These are phyloP conservation scores for Paspalum notatum DNA, from an alignment of 176 grass and related monocot genomes.

Conservation along the genomic window DNA sequence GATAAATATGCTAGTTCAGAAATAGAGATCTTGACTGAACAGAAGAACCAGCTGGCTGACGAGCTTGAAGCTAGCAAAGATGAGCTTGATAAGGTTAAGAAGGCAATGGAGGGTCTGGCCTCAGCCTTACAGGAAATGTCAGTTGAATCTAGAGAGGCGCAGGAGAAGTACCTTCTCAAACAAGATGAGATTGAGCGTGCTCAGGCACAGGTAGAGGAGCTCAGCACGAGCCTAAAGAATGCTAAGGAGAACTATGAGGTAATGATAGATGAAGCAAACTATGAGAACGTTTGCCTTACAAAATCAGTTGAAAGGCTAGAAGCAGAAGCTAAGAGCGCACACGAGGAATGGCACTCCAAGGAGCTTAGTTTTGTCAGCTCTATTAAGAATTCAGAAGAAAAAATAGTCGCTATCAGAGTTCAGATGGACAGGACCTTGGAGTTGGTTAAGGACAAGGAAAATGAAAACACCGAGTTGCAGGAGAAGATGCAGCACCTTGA, in stretches of 20 bases:
- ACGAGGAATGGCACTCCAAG: slow-evolving; percentile 70
- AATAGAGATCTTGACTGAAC: slow-evolving; percentile 51
- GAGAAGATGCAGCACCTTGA: slow-evolving; percentile 71
- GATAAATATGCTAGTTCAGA: slow-evolving; percentile 51
- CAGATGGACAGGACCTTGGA: slow-evolving; percentile 58
- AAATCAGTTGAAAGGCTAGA: slow-evolving; percentile 78
- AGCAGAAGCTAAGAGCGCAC: slow-evolving; percentile 50
- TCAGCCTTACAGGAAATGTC: slow-evolving; percentile 92
- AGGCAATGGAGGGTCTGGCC: slow-evolving; percentile 90
- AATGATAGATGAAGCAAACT: slow-evolving; percentile 85
- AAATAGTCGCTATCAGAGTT: slow-evolving; percentile 51
- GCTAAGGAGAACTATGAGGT: slow-evolving; percentile 83
- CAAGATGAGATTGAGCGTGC: slow-evolving; percentile 65
- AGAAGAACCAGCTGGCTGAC: slow-evolving; percentile 59
- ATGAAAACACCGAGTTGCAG: slow-evolving; percentile 52
- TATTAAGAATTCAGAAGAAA: slow-evolving; percentile 67
- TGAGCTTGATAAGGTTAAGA: slow-evolving; percentile 77
- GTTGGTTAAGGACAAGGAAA: slow-evolving; percentile 56
- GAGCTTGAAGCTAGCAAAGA: slow-evolving; percentile 64
- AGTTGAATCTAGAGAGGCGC: slow-evolving; percentile 64
- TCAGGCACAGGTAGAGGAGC: slow-evolving; percentile 73
- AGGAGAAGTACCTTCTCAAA: slow-evolving; percentile 74
- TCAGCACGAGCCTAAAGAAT: slow-evolving; percentile 62
- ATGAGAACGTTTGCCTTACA: slow-evolving; percentile 78
- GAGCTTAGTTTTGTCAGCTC: slow-evolving; percentile 68